Base-by-base conservation (phyloP, 306 rosid species). In the Cucurbita pepo region DNA sequence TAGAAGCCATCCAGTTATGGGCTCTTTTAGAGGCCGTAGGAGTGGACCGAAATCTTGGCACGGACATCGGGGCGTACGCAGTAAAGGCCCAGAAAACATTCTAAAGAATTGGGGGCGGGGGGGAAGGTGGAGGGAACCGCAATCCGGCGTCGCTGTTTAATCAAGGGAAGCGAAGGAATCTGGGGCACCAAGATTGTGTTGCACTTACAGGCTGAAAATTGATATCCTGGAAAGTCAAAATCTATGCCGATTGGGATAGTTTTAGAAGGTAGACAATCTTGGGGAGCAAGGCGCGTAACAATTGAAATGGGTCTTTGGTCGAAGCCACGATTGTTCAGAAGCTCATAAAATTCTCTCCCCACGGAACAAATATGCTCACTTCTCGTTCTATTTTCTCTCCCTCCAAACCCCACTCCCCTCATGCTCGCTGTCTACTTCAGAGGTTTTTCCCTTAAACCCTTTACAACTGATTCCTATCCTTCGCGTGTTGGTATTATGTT, bases 331-430 rank as follows among this genome's bases (percentile, higher is more conserved):
- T 69, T 48, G 4, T 67, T 67, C 0, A 25, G 7, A 67, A 67
- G 22, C 72, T 45, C 41, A 3, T 66, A 8, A 62, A 2, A 6
- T 45, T 21, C 1, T 6, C 72, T 25, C 41, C 25, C 25, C 16
- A 7, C 56, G 0, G 8, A 69, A 21, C 3, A n/a, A 79, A 38
- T 69, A 89, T 92, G 96, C 78, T 81, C 76, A 15, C 80, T 77
- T 80, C 77, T 55, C 88, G 91, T 53, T 85, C 86, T 73, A 40
- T 80, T 65, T 78, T 72, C 76, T 81, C 47, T 50, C 81, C 84
- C 30, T 77, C 88, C 79, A 81, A 75, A 40, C 83, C 55, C 72
- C 85, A 78, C 79, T 81, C 78, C 22, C 53, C 10, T 3, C 79
- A 83, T 57, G 70, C 80, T 75, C 77, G 80, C 70, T 43, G 76